Conservation (phyloP, 1,284 basidiomycete species). For the Ustilago loliicola region DNA sequence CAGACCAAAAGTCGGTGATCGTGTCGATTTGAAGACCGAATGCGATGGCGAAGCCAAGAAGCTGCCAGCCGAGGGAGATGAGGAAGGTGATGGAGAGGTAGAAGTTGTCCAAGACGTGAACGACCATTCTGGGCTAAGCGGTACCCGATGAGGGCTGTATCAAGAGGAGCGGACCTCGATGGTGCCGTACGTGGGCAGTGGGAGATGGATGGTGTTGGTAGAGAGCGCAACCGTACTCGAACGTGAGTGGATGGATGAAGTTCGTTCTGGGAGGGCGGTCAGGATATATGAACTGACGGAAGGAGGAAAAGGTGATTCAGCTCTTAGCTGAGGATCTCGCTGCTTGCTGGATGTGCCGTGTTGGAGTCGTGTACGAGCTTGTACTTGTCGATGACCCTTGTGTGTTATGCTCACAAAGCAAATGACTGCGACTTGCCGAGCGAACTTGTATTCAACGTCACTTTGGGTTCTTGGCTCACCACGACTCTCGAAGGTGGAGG, state of each 20-base stretch:
- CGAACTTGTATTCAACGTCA: slow-evolving; percentile 13
- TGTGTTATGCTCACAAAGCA: slow-evolving; percentile 17
- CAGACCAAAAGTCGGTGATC: slow-evolving; percentile 67
- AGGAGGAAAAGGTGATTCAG: slow-evolving; percentile 12
- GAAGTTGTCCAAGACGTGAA: slow-evolving; percentile 75
- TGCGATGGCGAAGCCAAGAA: slow-evolving; percentile 77
- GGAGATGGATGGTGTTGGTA: no score
- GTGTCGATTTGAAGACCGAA: slow-evolving; percentile 66
- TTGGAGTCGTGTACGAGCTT: not conserved
- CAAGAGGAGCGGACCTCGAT: not conserved
- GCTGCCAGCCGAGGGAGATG: slow-evolving; percentile 78
- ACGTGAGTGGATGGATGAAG: not conserved
- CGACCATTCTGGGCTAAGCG: slow-evolving; percentile 28
- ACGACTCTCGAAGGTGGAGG: slow-evolving; percentile 4
- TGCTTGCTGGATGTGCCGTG: not conserved
- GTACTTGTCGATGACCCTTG: not conserved
- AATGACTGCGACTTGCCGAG: not conserved
- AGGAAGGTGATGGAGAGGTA: slow-evolving; percentile 79
- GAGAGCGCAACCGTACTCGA: not conserved
- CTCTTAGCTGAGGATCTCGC: slow-evolving; percentile 11
- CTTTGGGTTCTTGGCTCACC: slow-evolving; percentile 13
- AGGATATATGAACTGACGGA: slow-evolving; percentile 12
- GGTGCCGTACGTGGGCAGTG: no score
- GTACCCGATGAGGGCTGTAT: not conserved
- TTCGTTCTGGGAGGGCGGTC: not conserved